Evolutionary conservation across 257 asterid species (phyloP).

Genomic region (Ilex aquifolium): DNA sequence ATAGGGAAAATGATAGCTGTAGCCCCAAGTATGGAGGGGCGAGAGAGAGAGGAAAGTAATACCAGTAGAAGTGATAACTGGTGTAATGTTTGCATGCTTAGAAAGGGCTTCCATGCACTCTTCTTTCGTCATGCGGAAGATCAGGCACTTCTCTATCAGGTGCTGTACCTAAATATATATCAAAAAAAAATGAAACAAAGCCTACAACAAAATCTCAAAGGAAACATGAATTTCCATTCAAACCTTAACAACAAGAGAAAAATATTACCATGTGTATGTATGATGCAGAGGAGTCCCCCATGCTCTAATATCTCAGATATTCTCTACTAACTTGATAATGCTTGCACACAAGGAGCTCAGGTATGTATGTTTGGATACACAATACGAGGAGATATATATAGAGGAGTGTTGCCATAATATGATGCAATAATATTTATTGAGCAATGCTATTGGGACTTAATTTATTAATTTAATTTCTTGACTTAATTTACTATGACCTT

Average conservation of each 20-base stretch:
- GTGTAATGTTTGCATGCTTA: background rate
- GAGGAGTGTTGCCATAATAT: too few species aligned
- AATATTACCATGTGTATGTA: background rate
- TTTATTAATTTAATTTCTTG: too few species aligned
- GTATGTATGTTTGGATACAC: too few species aligned
- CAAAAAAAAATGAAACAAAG: background rate
- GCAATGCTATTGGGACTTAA: too few species aligned
- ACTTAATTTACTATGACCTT: too few species aligned
- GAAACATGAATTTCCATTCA: background rate
- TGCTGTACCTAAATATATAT: background rate
- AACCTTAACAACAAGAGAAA: background rate
- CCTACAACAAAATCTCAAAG: background rate
- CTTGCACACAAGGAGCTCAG: too few species aligned
- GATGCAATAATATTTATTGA: too few species aligned
- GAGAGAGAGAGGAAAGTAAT: background rate
- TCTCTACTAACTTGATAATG: too few species aligned
- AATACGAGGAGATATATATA: too few species aligned
- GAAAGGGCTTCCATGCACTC: conserved; percentile 1
- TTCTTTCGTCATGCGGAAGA: background rate
- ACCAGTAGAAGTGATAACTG: background rate
- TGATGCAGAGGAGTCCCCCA: background rate
- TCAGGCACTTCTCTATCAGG: background rate
- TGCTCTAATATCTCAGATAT: background rate
- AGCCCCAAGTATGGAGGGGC: too few species aligned
- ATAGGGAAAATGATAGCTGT: background rate